Conservation (phyloP, 2,329 filamentous ascomycete species). For the Pseudogymnoascus sp. region DNA sequence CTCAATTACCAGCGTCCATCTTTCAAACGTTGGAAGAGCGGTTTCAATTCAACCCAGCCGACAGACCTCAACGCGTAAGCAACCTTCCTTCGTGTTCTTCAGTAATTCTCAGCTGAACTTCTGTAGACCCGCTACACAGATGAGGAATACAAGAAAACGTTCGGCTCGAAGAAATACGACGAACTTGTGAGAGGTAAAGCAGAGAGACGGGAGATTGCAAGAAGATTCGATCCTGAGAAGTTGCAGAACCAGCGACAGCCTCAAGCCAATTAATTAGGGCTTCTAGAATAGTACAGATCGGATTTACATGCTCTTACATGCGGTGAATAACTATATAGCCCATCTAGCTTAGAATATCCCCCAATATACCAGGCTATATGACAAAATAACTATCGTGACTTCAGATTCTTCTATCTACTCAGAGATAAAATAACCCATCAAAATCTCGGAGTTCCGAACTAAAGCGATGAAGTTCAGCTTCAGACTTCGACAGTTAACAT, state of each 20-base stretch:
- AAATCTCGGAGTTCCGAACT: too few species aligned
- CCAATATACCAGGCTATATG: too few species aligned
- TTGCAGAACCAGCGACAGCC: too few species aligned
- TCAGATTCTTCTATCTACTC: too few species aligned
- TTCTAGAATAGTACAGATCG: background rate
- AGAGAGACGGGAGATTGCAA: constrained; percentile 12
- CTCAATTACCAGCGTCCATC: constrained; percentile 11
- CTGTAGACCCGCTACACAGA: constrained; percentile 13
- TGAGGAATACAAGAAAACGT: constrained; percentile 10
- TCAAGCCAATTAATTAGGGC: background rate
- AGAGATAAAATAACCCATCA: too few species aligned
- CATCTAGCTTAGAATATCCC: too few species aligned
- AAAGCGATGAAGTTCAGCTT: too few species aligned
- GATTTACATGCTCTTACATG: too few species aligned
- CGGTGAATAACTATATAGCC: too few species aligned
- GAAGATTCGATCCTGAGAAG: background rate
- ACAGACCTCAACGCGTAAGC: constrained; percentile 13
- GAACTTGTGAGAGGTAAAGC: constrained; percentile 10
- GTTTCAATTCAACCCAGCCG: constrained; percentile 15
- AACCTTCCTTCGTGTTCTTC: background rate
- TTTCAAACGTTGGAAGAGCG: constrained; percentile 10
- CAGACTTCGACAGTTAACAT: too few species aligned
- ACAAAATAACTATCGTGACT: too few species aligned
- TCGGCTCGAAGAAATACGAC: constrained; percentile 10
- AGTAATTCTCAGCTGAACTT: constrained; percentile 8